phyloP scores from a whole-genome alignment of 257 asterid genomes.

The Salvia rosmarinus region DNA sequence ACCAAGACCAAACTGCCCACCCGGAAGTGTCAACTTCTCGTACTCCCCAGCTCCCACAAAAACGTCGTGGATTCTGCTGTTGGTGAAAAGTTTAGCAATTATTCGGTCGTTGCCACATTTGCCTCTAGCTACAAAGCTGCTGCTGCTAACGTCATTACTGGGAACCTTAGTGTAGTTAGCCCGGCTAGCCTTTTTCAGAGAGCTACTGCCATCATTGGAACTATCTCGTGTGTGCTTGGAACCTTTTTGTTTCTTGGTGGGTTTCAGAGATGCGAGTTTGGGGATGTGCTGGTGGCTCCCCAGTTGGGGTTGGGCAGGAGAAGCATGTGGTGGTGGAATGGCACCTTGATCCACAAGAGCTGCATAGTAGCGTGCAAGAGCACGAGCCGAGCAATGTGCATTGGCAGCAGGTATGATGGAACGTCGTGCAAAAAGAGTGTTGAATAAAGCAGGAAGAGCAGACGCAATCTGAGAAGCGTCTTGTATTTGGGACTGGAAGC shows the following conservation, averaged over 20 bases:
- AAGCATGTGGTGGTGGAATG: slow-evolving; percentile 66
- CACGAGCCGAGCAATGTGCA: slow-evolving; percentile 97
- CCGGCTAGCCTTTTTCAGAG: slow-evolving; percentile 27
- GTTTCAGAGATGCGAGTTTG: slow-evolving; percentile 48
- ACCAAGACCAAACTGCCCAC: slow-evolving; percentile 86
- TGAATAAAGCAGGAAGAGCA: slow-evolving; percentile 71
- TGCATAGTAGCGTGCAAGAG: slow-evolving; percentile 95
- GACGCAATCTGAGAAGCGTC: slow-evolving; percentile 57
- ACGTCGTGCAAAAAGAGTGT: slow-evolving; percentile 82
- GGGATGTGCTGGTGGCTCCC: slow-evolving; percentile 89
- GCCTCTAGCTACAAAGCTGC: slow-evolving; percentile 15
- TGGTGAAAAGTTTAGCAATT: slow-evolving; percentile 53
- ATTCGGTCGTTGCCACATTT: slow-evolving; percentile 8
- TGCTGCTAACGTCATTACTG: slow-evolving; percentile 35
- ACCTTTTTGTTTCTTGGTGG: slow-evolving; percentile 50
- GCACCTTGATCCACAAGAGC: slow-evolving; percentile 74
- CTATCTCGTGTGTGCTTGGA: slow-evolving; percentile 30
- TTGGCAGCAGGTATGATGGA: slow-evolving; percentile 90
- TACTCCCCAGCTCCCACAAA: slow-evolving; percentile 79
- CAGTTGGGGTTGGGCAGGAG: slow-evolving; percentile 65
- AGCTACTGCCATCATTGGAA: slow-evolving; percentile 11
- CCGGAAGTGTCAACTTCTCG: slow-evolving; percentile 56
- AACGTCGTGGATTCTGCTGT: slow-evolving; percentile 68
- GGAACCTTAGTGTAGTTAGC: slow-evolving; percentile 54
- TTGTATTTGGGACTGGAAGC: slow-evolving; percentile 75